phyloP scores from a whole-genome alignment of 1,284 basidiomycete genomes.

The Malassezia sp. region DNA sequence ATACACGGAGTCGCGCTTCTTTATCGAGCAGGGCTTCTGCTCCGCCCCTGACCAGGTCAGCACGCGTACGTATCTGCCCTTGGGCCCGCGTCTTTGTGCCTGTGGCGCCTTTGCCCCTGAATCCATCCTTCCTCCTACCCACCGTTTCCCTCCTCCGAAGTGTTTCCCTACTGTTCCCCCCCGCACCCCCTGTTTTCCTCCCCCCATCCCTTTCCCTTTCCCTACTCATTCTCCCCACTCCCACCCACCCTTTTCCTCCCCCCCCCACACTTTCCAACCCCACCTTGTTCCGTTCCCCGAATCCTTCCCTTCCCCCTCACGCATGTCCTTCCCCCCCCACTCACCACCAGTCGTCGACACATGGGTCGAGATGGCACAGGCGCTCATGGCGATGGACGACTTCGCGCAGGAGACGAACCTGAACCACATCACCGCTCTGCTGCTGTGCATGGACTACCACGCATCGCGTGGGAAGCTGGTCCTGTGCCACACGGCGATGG shows the following conservation, averaged over 20 bases:
- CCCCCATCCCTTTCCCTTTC: too few relatives aligned
- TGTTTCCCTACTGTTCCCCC: background rate
- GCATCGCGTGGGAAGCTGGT: conserved; percentile 9
- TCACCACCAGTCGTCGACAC: conserved; percentile 24
- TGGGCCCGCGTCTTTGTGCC: too few relatives aligned
- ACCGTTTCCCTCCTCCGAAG: background rate
- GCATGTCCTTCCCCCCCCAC: too few relatives aligned
- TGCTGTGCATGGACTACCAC: conserved; percentile 19
- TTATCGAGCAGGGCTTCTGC: conserved; percentile 30
- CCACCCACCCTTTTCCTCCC: too few relatives aligned
- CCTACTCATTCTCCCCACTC: too few relatives aligned
- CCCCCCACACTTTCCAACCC: background rate
- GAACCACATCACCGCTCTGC: conserved; percentile 28
- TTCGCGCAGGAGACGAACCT: conserved; percentile 28
- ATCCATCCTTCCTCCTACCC: background rate
- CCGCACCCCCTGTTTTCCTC: too few relatives aligned
- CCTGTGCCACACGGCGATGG: conserved; percentile 15
- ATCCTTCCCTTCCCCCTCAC: background rate
- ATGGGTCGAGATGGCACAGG: conserved; percentile 28
- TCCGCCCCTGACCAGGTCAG: conserved; percentile 24
- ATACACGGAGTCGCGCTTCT: conserved; percentile 26
- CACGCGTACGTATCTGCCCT: too few relatives aligned
- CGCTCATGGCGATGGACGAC: conserved; percentile 26
- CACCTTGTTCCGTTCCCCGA: background rate
- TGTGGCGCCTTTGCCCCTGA: background rate